A percentile compares a stretch with the other conserved stretches of the same genome.
Evolutionary conservation across 768 basidiomycete species (phyloP).

Genomic region (Pleurotus eryngii): DNA sequence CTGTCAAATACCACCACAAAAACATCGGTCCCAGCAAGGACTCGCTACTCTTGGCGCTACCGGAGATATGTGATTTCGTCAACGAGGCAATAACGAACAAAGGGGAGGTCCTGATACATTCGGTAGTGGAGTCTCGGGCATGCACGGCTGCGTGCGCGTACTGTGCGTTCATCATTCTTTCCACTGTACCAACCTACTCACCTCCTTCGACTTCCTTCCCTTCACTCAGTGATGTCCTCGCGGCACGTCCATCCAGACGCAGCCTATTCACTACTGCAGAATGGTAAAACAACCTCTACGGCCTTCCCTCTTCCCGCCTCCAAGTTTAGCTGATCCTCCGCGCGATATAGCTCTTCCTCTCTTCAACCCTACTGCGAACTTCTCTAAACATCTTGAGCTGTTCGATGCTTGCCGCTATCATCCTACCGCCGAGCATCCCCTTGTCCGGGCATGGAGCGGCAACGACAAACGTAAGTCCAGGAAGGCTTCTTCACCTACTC

Average conservation of each 20-base stretch:
- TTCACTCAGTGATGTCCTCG: constrained; percentile 42
- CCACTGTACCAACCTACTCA: neutral
- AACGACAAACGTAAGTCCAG: neutral
- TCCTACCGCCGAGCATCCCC: constrained; percentile 37
- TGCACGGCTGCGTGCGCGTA: constrained; percentile 52
- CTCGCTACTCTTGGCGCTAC: constrained; percentile 42
- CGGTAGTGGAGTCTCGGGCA: constrained; percentile 48
- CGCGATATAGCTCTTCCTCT: constrained; percentile 44
- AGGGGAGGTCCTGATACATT: constrained; percentile 53
- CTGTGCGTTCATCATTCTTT: constrained; percentile 31
- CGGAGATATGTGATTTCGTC: constrained; percentile 44
- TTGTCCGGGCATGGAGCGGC: constrained; percentile 33
- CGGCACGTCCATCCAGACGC: constrained; percentile 33
- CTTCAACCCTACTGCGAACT: constrained; percentile 46
- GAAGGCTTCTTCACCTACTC: neutral
- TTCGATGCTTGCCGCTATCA: constrained; percentile 38
- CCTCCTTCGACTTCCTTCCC: constrained; percentile 7
- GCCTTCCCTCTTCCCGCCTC: neutral
- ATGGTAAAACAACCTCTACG: constrained; percentile 29
- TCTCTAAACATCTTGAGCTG: constrained; percentile 44
- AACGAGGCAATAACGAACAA: constrained; percentile 34
- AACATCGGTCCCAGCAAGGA: constrained; percentile 37
- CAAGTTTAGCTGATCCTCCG: neutral
- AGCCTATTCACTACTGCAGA: constrained; percentile 37
- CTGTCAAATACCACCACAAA: constrained; percentile 39